A percentile compares a stretch with the other conserved stretches of the same genome.
These are phyloP conservation scores for Curvularia hawaiiensis DNA, from an alignment of 2,329 filamentous ascomycete species.

Conservation along the genomic window DNA sequence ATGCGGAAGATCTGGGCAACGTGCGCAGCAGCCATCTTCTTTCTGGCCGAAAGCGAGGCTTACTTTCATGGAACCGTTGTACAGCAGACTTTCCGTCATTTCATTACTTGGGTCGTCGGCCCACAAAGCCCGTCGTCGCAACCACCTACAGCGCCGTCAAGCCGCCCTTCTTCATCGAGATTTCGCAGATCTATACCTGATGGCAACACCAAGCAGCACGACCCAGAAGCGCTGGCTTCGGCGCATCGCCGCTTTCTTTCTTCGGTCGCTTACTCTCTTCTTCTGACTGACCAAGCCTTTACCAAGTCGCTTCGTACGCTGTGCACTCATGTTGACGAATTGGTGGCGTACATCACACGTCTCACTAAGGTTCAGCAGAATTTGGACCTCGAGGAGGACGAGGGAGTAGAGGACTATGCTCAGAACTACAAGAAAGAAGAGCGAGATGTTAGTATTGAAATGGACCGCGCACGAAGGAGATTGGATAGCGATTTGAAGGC, in stretches of 20 bases:
- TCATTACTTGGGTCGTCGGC: constrained; percentile 72
- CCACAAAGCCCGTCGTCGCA: constrained; percentile 11
- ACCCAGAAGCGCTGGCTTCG: constrained; percentile 81
- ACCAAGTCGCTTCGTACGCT: constrained; percentile 69
- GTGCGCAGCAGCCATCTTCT: constrained; percentile 83
- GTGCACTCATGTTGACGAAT: constrained; percentile 77
- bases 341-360: constrained; percentile 76
- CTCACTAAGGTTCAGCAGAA: constrained; percentile 78
- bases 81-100: constrained; percentile 77
- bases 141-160: constrained; percentile 11
- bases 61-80: constrained; percentile 93
- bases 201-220: constrained; percentile 56
- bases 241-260: constrained; percentile 80
- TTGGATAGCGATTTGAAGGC: constrained; percentile 72
- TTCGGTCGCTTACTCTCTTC: constrained; percentile 57
- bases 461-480: constrained; percentile 66
- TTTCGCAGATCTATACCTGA: constrained; percentile 12
- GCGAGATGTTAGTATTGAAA: constrained; percentile 65
- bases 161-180: constrained; percentile 7
- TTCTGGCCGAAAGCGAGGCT: constrained; percentile 82
- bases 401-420: constrained; percentile 70
- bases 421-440: constrained; percentile 70
- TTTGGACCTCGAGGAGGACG: constrained; percentile 80
- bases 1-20: constrained; percentile 91
- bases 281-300: constrained; percentile 68